phyloP scores from a whole-genome alignment of 352 stramenopile species.

The Pythium scleroteichum region DNA sequence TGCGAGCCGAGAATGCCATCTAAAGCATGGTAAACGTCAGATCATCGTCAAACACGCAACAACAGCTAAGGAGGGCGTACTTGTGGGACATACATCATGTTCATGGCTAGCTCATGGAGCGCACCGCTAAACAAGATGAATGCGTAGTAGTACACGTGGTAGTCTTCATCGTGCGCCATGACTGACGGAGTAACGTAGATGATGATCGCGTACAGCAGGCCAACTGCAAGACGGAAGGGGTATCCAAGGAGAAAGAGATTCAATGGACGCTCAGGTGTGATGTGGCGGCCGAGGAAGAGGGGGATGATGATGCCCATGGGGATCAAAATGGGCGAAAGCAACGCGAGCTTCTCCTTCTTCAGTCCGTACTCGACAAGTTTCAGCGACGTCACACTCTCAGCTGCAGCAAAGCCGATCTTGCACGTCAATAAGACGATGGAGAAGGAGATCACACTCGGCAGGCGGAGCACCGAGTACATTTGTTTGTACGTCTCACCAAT shows the following conservation, averaged over 20 bases:
- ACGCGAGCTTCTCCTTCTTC: constrained; percentile 92
- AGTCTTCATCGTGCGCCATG: constrained; percentile 71
- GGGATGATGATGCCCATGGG: constrained; percentile 89
- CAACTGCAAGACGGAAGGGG: constrained; percentile 80
- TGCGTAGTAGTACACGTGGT: constrained; percentile 79
- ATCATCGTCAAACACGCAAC: not conserved
- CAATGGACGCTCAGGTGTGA: constrained; percentile 69
- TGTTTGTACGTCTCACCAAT: constrained; percentile 91
- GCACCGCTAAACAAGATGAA: constrained; percentile 70
- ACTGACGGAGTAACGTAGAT: constrained; percentile 80
- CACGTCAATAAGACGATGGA: constrained; percentile 90
- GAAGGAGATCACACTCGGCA: constrained; percentile 87
- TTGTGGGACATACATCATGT: constrained; percentile 92
- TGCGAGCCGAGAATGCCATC: constrained; percentile 98
- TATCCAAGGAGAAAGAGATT: constrained; percentile 84
- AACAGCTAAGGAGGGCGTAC: constrained; percentile 25
- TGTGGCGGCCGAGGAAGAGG: constrained; percentile 73
- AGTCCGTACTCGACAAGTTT: constrained; percentile 92
- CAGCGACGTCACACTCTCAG: constrained; percentile 90
- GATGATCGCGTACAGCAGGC: constrained; percentile 79
- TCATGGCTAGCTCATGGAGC: constrained; percentile 82
- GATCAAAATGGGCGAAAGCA: constrained; percentile 87
- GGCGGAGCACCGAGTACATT: constrained; percentile 82
- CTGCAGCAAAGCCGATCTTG: constrained; percentile 91
- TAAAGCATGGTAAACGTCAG: constrained; percentile 40